Conservation (phyloP, 2,329 filamentous ascomycete species). For the Cercospora zeina region DNA sequence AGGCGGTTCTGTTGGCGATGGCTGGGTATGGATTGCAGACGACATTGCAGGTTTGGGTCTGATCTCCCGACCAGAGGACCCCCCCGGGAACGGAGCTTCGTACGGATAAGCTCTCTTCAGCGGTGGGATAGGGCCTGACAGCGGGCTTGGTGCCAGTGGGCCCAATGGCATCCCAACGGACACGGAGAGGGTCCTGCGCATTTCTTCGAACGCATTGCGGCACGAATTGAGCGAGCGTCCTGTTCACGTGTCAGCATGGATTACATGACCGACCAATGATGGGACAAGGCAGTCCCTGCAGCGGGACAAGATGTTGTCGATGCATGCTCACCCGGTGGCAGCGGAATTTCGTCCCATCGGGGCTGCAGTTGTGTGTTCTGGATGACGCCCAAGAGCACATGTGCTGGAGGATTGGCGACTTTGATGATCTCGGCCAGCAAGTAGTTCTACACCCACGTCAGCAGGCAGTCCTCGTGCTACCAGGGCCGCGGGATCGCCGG, state of each 20-base stretch:
- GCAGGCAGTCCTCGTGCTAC: conserved; percentile 17
- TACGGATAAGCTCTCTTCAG: conserved; percentile 37
- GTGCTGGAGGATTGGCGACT: conserved; percentile 47
- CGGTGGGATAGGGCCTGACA: conserved; percentile 29
- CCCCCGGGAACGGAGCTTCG: conserved; percentile 33
- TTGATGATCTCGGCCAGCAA: conserved; percentile 57
- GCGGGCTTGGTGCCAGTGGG: conserved; percentile 35
- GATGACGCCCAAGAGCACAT: conserved; percentile 48
- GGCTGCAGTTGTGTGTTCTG: conserved; percentile 48
- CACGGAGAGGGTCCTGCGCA: conserved; percentile 31
- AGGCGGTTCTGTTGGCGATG: conserved; percentile 34
- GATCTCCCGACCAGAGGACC: conserved; percentile 44
- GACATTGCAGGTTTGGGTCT: conserved; percentile 47
- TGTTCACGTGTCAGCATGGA: conserved; percentile 24
- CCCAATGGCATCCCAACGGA: conserved; percentile 26
- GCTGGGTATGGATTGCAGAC: conserved; percentile 22
- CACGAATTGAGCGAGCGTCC: conserved; percentile 41
- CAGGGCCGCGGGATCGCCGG: conserved; percentile 25
- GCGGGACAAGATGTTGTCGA: not conserved
- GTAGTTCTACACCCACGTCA: conserved; percentile 38
- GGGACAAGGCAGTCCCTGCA: not conserved
- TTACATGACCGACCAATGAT: not conserved
- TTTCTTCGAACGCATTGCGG: conserved; percentile 35
- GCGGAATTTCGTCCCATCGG: conserved; percentile 52
- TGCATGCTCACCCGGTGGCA: conserved; percentile 51